Evolutionary conservation across 31 red algal species (phyloP), one percentile per base, ranked within the genome.

Genomic region (Asparagopsis taxiformis): DNA sequence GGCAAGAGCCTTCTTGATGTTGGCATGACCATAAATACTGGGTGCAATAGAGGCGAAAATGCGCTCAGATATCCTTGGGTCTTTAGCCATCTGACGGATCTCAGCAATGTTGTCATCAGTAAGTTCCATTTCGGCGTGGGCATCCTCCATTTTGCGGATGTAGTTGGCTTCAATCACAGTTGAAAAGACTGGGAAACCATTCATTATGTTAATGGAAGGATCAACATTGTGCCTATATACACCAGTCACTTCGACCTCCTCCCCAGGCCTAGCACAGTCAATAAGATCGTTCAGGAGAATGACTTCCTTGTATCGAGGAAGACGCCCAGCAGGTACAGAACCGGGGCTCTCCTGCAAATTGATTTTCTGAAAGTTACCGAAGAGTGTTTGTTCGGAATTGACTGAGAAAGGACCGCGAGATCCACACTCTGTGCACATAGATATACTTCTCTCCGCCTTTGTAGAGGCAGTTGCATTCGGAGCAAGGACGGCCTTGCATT

Each of bases 91-190:
- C 16, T 78, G 51, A 20, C 88, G 87, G 25, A 99, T 90, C 54
- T 85, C 88, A 32, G 64, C 52, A 34, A 95, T 74, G 74, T 99
- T 85, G 38, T 99, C 97, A 60, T 99, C 97, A 43, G 91, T 99
- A 1, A 99, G 83, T 46, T 93, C 97, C 25, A 74, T 66, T 3
- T 95, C 92, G 6, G 80, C 84, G 50, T 79, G 77, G 21, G 84
- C 87, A 34, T 92, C 93, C 43, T 95, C 97, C 61, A 93, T 72
- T 72, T 92, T 92, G 51, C 92, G 92, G 31, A 99, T 75, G 33
- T 89, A 91, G 55, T 99, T 99, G 22, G 97, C 97, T 63, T 93
- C 84, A 62, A 99, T 95, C n/a, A 92, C 84, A 15, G 97, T 99
- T 10, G 92, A 76, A 60, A 99, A 99, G 3, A 99, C 91, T 9